phyloP scores from a whole-genome alignment of 768 basidiomycete genomes.

The Leccinum ochraceum region DNA sequence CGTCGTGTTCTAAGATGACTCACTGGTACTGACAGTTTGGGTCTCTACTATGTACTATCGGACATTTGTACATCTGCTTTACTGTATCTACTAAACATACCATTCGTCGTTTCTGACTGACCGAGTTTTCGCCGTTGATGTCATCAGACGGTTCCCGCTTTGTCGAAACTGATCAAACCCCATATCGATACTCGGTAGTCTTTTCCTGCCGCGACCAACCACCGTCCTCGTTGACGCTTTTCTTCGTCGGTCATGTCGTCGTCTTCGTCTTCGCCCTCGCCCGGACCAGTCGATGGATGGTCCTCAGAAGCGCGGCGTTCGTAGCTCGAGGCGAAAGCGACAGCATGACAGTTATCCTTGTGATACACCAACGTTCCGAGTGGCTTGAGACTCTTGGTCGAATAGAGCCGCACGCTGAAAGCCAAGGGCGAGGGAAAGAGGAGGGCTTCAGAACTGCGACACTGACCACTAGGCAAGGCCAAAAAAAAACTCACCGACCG shows the following conservation, averaged over 20 bases:
- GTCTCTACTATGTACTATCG: neutral
- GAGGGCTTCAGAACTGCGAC: neutral
- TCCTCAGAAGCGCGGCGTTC: constrained; percentile 13
- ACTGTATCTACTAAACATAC: constrained; percentile 19
- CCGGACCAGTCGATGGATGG: neutral
- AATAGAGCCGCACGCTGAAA: constrained; percentile 76
- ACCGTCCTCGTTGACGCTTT: constrained; percentile 47
- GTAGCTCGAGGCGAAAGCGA: constrained; percentile 60
- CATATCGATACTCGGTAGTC: constrained; percentile 75
- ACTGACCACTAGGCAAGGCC: neutral
- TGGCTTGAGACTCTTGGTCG: constrained; percentile 74
- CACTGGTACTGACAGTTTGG: too few species aligned
- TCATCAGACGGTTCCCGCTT: neutral
- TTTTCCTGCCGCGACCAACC: constrained; percentile 67
- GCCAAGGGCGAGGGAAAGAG: neutral
- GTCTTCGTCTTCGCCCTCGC: constrained; percentile 28
- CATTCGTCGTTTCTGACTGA: neutral
- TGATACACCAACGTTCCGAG: constrained; percentile 87
- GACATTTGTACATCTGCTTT: constrained; percentile 8
- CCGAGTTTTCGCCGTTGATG: neutral
- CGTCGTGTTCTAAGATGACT: too few species aligned
- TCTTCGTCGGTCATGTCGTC: constrained; percentile 54
- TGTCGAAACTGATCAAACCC: constrained; percentile 50
- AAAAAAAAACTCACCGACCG: constrained; percentile 63
- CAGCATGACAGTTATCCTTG: constrained; percentile 70